phyloP scores from a whole-genome alignment of 768 basidiomycete species.

The Boletus pseudopeckii region DNA sequence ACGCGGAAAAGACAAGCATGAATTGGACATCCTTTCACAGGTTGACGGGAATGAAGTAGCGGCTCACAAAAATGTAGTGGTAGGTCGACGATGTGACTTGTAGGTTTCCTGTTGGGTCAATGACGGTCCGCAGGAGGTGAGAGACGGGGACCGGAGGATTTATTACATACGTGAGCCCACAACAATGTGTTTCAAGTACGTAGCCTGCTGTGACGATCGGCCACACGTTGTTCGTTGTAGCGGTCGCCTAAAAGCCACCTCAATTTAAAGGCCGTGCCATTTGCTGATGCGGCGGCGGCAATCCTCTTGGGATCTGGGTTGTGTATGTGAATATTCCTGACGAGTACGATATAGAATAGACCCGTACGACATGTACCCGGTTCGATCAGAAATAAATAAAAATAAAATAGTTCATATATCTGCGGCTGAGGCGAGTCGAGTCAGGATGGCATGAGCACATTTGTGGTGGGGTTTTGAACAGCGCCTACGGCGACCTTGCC shows the following conservation, averaged over 20 bases:
- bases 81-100: slow-evolving; percentile 2
- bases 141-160: neutral
- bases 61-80: neutral
- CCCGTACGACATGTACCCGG: slow-evolving; percentile 7
- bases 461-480: neutral
- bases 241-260: slow-evolving; percentile 21
- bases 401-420: slow-evolving; percentile 9
- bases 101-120: slow-evolving; percentile 9
- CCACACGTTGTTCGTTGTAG: slow-evolving; percentile 10
- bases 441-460: neutral
- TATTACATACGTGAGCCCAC: slow-evolving; percentile 23
- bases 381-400: slow-evolving; percentile 10
- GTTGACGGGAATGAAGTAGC: slow-evolving; percentile 23
- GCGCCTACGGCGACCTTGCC: neutral
- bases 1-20: slow-evolving; percentile 5
- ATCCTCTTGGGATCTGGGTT: slow-evolving; percentile 12
- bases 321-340: neutral
- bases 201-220: slow-evolving; percentile 27
- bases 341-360: neutral
- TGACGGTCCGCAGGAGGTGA: neutral
- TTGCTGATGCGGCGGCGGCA: neutral
- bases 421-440: no score
- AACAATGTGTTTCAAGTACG: slow-evolving; percentile 18
- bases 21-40: slow-evolving; percentile 2
- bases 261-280: slow-evolving; percentile 9